These are phyloP conservation scores for Saturnispora kantuleensis DNA, from an alignment of 805 yeast species.

Conservation along the genomic window DNA sequence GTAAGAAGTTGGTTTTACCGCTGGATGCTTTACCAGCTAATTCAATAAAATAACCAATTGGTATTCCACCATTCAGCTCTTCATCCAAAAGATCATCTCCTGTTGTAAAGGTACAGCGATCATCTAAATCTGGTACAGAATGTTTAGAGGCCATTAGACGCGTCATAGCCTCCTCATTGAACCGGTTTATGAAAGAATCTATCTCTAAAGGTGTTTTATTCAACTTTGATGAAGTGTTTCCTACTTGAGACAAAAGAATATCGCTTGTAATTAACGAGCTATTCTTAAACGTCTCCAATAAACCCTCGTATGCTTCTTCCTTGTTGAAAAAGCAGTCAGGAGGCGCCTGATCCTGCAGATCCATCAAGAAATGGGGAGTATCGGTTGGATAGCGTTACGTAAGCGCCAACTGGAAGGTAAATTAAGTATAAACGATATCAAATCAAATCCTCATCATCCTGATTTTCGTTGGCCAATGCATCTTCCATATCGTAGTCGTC, in stretches of 20 bases:
- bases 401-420: neutral
- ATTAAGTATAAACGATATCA: neutral
- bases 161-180: constrained; percentile 8
- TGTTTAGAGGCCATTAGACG: neutral
- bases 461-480: constrained; percentile 19
- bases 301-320: constrained; percentile 23
- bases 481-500: constrained; percentile 30
- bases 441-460: constrained; percentile 18
- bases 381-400: no score
- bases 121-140: neutral
- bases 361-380: constrained; percentile 6
- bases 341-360: constrained; percentile 3
- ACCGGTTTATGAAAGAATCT: constrained; percentile 13
- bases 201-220: constrained; percentile 28
- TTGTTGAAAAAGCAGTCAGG: constrained; percentile 7
- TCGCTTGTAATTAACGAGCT: constrained; percentile 32
- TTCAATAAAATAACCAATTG: constrained; percentile 52
- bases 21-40: constrained; percentile 75
- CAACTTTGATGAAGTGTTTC: constrained; percentile 26
- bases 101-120: constrained; percentile 31
- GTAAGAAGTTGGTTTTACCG: constrained; percentile 75
- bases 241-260: constrained; percentile 29
- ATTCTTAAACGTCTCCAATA: constrained; percentile 22
- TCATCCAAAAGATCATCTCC: constrained; percentile 44
- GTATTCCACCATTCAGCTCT: constrained; percentile 42